Percentiles rank a stretch among this genome's conserved stretches.
phyloP scores from a whole-genome alignment of 495 filamentous ascomycete genomes.

The Podospora comata region DNA sequence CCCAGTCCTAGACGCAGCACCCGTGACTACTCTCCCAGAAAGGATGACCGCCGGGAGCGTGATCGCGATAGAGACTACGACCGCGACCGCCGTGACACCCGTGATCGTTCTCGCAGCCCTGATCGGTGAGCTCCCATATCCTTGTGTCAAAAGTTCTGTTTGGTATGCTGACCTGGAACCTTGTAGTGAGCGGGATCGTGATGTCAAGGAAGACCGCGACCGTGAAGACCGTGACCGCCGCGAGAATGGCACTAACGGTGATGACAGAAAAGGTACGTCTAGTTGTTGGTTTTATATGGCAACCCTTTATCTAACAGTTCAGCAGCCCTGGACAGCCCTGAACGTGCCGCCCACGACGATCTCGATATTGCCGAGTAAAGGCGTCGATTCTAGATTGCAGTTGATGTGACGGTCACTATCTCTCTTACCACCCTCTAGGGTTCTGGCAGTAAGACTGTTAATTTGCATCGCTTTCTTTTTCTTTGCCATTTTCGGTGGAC shows the following conservation, averaged over 20 bases:
- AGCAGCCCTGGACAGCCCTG: slow-evolving; percentile 64
- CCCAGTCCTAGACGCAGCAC: slow-evolving; percentile 76
- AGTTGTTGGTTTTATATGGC: neutral
- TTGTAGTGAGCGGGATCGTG: slow-evolving; percentile 51
- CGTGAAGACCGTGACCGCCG: slow-evolving; percentile 58
- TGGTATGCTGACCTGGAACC: slow-evolving; percentile 9
- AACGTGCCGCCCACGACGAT: slow-evolving; percentile 83
- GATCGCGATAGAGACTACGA: slow-evolving; percentile 77
- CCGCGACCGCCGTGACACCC: slow-evolving; percentile 65
- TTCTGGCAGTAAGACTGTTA: slow-evolving; percentile 32
- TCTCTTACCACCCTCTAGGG: neutral
- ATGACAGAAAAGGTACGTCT: slow-evolving; percentile 83
- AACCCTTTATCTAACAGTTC: slow-evolving; percentile 22
- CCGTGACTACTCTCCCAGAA: slow-evolving; percentile 83
- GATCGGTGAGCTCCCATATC: slow-evolving; percentile 55
- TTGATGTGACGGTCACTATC: neutral
- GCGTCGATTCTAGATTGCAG: neutral
- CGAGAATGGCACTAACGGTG: slow-evolving; percentile 67
- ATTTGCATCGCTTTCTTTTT: slow-evolving; percentile 16
- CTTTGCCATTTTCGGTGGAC: slow-evolving; percentile 14
- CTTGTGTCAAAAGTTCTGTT: neutral
- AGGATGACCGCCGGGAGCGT: slow-evolving; percentile 83
- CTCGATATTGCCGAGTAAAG: slow-evolving; percentile 87
- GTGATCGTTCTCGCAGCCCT: slow-evolving; percentile 72
- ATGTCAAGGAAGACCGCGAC: slow-evolving; percentile 53